phyloP scores from a whole-genome alignment of 768 basidiomycete genomes.

The Suillus sp. region DNA sequence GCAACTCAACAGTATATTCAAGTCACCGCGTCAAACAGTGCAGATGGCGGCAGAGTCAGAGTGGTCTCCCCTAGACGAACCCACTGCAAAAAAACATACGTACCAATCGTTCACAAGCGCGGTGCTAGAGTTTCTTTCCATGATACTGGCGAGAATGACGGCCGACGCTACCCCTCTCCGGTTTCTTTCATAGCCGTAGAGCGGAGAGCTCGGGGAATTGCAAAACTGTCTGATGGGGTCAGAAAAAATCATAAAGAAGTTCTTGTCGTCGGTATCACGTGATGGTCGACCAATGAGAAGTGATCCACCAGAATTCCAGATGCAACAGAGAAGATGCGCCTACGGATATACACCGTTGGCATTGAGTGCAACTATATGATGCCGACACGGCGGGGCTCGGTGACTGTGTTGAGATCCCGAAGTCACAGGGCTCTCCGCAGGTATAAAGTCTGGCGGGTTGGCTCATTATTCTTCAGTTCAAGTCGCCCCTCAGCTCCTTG shows the following conservation, averaged over 20 bases:
- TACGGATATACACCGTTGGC: neutral
- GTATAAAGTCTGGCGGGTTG: conserved; percentile 1
- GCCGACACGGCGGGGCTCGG: conserved; percentile 5
- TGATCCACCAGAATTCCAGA: neutral
- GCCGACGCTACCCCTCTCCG: neutral
- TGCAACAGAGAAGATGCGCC: neutral
- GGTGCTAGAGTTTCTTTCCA: neutral
- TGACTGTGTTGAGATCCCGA: neutral
- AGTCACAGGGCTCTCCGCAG: neutral
- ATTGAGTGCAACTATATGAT: neutral
- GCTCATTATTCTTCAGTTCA: neutral
- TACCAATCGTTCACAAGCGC: neutral
- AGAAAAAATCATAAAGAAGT: too few species aligned
- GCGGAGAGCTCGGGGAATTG: neutral
- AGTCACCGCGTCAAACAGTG: neutral
- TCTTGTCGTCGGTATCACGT: neutral
- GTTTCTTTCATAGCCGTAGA: neutral
- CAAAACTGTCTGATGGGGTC: neutral
- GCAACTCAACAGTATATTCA: neutral
- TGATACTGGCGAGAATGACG: neutral
- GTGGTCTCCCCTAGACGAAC: neutral
- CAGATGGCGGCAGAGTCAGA: neutral
- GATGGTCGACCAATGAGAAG: neutral
- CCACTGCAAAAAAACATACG: neutral
- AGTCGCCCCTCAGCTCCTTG: conserved; percentile 1